phyloP scores from a whole-genome alignment of 192 early-diverging fungal genomes.

The Phlyctochytrium planicorne region DNA sequence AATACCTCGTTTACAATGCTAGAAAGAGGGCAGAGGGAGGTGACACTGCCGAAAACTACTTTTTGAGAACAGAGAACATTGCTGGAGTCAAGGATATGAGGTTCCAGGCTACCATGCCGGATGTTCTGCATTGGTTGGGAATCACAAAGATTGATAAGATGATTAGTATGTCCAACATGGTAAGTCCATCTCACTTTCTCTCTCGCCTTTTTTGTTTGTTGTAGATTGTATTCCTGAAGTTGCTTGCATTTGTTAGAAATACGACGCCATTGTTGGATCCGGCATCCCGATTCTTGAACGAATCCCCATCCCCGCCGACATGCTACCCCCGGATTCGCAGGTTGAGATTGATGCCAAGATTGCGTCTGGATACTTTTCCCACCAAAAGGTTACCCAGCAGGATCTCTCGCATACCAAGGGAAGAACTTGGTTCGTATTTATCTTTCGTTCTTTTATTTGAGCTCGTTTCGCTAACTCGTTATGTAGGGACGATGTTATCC shows the following conservation, averaged over 20 bases:
- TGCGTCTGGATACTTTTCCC: slow-evolving; percentile 90
- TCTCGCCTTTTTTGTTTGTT: slow-evolving; percentile 10
- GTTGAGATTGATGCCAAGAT: slow-evolving; percentile 98
- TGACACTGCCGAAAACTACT: slow-evolving; percentile 88
- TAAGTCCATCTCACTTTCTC: slow-evolving; percentile 8
- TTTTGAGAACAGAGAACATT: slow-evolving; percentile 78
- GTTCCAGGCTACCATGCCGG: slow-evolving; percentile 96
- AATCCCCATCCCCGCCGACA: slow-evolving; percentile 82
- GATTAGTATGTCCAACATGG: slow-evolving; percentile 61
- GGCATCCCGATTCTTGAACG: slow-evolving; percentile 89
- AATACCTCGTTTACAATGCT: slow-evolving; percentile 95
- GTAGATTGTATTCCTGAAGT: slow-evolving; percentile 17
- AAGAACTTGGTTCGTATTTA: slow-evolving; percentile 21
- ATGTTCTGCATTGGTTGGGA: slow-evolving; percentile 94
- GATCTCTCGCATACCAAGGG: slow-evolving; percentile 74
- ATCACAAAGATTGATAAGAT: slow-evolving; percentile 91
- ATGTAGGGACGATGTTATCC: slow-evolving; percentile 23
- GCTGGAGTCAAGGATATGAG: slow-evolving; percentile 95
- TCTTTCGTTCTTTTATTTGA: not conserved
- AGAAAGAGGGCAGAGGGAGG: slow-evolving; percentile 75
- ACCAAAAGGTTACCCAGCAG: slow-evolving; percentile 50
- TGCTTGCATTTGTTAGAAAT: slow-evolving; percentile 59
- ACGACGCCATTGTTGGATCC: slow-evolving; percentile 84
- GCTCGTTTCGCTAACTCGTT: not conserved
- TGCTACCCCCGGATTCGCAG: slow-evolving; percentile 84